Evolutionary conservation across 768 basidiomycete genomes (phyloP), one percentile per base, ranked within the genome.

Genomic region (Tylopilus felleus): DNA sequence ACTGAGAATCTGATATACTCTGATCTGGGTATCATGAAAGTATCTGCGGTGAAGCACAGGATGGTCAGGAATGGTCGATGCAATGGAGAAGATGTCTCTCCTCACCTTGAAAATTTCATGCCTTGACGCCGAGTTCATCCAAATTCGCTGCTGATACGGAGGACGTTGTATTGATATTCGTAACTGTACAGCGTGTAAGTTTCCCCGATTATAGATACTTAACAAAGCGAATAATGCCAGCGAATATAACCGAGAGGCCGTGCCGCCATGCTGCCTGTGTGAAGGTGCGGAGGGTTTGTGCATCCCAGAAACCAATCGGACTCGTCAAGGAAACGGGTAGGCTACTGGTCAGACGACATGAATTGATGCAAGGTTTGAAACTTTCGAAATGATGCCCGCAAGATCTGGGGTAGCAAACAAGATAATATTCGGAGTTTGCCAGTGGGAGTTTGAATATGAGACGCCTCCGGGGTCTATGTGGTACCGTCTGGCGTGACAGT

Each of bases 11-110:
- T 12, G 16, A 19, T 33, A 41, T n/a, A 56, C 65, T 44, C 56
- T n/a, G n/a, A 81, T 87, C 75, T 85, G 86, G 1, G 82, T 82
- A 63, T 90, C 85, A 58, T 80, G 73, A 14, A 90, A 74, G 65
- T 88, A 83, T 58, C 87, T 88, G 55, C 13, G 16, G 19, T 49
- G n/a, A 51, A 47, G 38, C 4, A 38, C 31, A 13, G 29, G 27
- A 22, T 17, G 17, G 21, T 65, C 42, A 47, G 43, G 16, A 51
- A 53, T 28, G 17, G 19, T 4, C 39, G 10, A 35, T 8, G 1
- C 19, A 25, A 4, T 13, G n/a, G 35, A 44, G 23, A 41, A 21
- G 19, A 23, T n/a, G n/a, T 23, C 23, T 19, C 10, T 14, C 64
- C 76, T 59, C 51, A 84, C 83, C 75, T 73, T 60, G 80, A 75